Evolutionary conservation across 163 green algal species (phyloP), one percentile per base, ranked within the genome.

Genomic region (Chlamydomonas reinhardtii): DNA sequence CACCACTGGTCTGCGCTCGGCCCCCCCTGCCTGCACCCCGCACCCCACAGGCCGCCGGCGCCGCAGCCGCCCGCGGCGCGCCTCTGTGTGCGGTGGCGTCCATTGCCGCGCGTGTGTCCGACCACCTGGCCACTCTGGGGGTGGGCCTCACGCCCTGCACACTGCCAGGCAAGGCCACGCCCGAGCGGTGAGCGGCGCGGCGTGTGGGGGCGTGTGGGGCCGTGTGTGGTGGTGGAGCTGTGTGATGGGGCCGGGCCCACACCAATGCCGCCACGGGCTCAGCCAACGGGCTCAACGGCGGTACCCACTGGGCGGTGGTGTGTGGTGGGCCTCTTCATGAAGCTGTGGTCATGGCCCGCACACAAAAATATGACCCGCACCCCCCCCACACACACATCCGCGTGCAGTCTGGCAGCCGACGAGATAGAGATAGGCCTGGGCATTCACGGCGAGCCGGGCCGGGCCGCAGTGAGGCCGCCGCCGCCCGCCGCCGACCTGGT

Each of bases 361-460:
- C n/a, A n/a, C n/a, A n/a, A n/a, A n/a, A n/a, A n/a, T n/a, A n/a
- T n/a, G n/a, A n/a, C n/a, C n/a, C n/a, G n/a, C n/a, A n/a, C n/a
- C n/a, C n/a, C n/a, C n/a, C n/a, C n/a, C n/a, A n/a, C 48, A 19
- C 48, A 22, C 48, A n/a, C 59, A 31, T 31, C 0, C 59, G 9
- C 59, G 22, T 8, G 29, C 77, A 84, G 77, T 19, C 52, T 84
- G 77, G 77, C 66, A 2, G 37, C 65, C 1, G 82, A 75, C 20
- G 90, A 96, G 82, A 93, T 98, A 12, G 59, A 65, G 59, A 39
- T 99, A 66, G 97, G 97, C 3, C 88, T 99, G 80, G 97, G 97
- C 77, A 97, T 98, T 72, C 97, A 99, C 87, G 96, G 96, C 0
- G 97, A 99, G 92, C 95, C 95, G 1, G 97, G 97, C 22, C 89